A percentile compares a stretch with the other conserved stretches of the same genome.
Evolutionary conservation across 495 filamentous ascomycete genomes (phyloP).

Genomic region (Tuber melanosporum): DNA sequence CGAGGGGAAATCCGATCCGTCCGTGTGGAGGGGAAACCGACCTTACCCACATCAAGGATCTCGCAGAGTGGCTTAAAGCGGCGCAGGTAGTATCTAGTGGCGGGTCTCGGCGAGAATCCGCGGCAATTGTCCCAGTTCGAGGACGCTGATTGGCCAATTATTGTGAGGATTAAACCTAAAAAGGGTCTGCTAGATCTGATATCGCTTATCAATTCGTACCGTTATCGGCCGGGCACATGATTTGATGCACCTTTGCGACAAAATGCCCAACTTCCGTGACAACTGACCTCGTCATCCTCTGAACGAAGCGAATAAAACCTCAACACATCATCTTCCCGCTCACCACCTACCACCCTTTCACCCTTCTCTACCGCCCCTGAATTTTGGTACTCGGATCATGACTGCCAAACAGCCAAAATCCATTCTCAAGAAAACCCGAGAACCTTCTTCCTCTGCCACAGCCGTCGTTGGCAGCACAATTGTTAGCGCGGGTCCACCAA

Average conservation of each 20-base stretch:
- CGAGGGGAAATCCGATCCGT: not conserved
- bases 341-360: not conserved
- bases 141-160: not conserved
- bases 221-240: not conserved
- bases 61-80: constrained; percentile 4
- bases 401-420: constrained; percentile 45
- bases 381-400: constrained; percentile 26
- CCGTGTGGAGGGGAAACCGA: not conserved
- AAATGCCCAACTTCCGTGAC: not conserved
- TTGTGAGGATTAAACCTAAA: not conserved
- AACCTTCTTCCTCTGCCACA: constrained; percentile 42
- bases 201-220: not conserved
- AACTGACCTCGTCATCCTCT: not conserved
- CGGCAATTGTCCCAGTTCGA: not conserved
- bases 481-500: constrained; percentile 39
- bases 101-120: not conserved
- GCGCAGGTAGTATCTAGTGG: not conserved
- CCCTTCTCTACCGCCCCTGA: not conserved
- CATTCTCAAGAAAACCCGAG: constrained; percentile 54
- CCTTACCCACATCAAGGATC: not conserved
- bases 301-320: not conserved
- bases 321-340: constrained; percentile 4
- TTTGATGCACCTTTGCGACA: not conserved
- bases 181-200: not conserved
- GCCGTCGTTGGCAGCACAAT: constrained; percentile 20